phyloP scores from a whole-genome alignment of 108 stramenopile species.

The Fistulifera solaris region DNA sequence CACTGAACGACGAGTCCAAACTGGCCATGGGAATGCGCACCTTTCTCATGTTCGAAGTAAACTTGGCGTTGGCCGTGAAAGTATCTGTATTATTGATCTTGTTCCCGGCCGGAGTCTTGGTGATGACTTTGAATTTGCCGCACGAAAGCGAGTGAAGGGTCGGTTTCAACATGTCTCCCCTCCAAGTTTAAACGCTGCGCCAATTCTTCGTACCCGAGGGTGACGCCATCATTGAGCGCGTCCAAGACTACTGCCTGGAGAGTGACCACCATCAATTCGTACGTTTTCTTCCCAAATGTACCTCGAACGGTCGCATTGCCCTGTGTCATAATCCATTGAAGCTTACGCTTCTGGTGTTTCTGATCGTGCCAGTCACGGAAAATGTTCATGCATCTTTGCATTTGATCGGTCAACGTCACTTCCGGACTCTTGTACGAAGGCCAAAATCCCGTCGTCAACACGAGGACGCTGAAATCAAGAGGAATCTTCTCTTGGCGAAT shows the following conservation, averaged over 20 bases:
- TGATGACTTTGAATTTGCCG: slow-evolving; percentile 95
- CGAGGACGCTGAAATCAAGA: slow-evolving; percentile 86
- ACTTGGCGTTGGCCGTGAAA: slow-evolving; percentile 86
- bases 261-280: slow-evolving; percentile 94
- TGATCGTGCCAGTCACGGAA: slow-evolving; percentile 90
- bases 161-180: slow-evolving; percentile 86
- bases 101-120: slow-evolving; percentile 74
- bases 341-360: slow-evolving; percentile 83
- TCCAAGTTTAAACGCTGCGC: slow-evolving; percentile 71
- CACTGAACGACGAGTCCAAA: slow-evolving; percentile 92
- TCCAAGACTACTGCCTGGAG: slow-evolving; percentile 91
- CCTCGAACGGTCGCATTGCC: slow-evolving; percentile 91
- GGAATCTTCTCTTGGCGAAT: slow-evolving; percentile 55
- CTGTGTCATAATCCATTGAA: slow-evolving; percentile 86
- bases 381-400: slow-evolving; percentile 86
- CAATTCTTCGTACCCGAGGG: slow-evolving; percentile 59
- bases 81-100: slow-evolving; percentile 84
- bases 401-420: slow-evolving; percentile 79
- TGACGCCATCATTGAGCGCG: slow-evolving; percentile 70
- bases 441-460: slow-evolving; percentile 98
- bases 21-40: slow-evolving; percentile 99
- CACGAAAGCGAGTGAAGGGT: slow-evolving; percentile 96
- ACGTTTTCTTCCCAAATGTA: slow-evolving; percentile 88
- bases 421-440: slow-evolving; percentile 92
- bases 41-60: slow-evolving; percentile 87